Percentiles rank a stretch among this genome's conserved stretches.
Conservation (phyloP, 208 protist genomes). For the Wallacemonas sp. region DNA sequence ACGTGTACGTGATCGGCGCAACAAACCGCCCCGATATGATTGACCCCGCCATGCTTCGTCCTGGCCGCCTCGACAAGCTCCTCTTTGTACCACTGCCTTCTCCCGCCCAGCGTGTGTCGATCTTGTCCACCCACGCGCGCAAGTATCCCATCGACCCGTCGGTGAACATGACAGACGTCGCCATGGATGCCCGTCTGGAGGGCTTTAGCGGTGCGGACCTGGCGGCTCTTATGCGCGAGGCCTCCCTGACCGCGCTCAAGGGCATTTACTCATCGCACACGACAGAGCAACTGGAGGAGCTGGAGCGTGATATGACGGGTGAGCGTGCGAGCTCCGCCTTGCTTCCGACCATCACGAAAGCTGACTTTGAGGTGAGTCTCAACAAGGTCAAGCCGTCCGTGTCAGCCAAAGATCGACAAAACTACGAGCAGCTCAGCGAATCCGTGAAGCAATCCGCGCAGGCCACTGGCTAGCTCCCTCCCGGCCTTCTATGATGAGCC, state of each 20-base stretch:
- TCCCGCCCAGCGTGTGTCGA: constrained; percentile 77
- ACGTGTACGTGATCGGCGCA: constrained; percentile 98
- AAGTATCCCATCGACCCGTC: constrained; percentile 82
- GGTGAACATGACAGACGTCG: constrained; percentile 83
- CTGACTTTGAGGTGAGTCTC: constrained; percentile 70
- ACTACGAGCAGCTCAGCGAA: constrained; percentile 68
- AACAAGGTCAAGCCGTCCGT: constrained; percentile 79
- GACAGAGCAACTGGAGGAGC: constrained; percentile 54
- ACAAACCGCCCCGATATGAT: constrained; percentile 99
- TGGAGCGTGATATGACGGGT: constrained; percentile 76
- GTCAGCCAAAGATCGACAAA: constrained; percentile 58
- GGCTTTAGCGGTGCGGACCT: constrained; percentile 97
- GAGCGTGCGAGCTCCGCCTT: constrained; percentile 23
- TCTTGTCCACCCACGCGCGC: constrained; percentile 88
- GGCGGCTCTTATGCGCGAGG: constrained; percentile 91
- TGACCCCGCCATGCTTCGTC: constrained; percentile 98
- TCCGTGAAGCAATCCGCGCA: constrained; percentile 26
- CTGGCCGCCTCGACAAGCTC: constrained; percentile 96
- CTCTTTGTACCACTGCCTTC: constrained; percentile 96
- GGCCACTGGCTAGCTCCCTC: constrained; percentile 1
- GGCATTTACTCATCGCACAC: constrained; percentile 60
- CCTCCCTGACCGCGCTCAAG: constrained; percentile 85
- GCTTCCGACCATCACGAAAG: constrained; percentile 57
- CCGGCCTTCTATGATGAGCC: too few species aligned
- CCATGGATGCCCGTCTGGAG: constrained; percentile 60